Base-by-base conservation (phyloP, 495 filamentous ascomycete genomes). In the Aspergillus baeticus region DNA sequence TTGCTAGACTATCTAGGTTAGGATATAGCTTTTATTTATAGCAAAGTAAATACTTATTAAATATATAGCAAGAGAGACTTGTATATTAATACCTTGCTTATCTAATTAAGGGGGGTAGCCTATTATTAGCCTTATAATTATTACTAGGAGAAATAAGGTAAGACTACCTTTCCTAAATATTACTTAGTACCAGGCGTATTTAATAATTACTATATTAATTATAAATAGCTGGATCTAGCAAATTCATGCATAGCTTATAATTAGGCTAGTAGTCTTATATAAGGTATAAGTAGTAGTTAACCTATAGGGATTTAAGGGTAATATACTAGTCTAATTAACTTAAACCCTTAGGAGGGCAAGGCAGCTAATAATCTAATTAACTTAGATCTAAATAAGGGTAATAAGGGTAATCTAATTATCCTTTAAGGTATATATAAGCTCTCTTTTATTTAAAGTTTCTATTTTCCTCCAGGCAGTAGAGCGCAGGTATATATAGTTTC, bases 201-300 rank as follows among this genome's bases (percentile, higher is more conserved):
- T 34, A 49, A 42, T 1, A 49, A 49, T 53, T 48, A 48, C 26
- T 59, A 49, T 43, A 49, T 22, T 42, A 59, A 59, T 21, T 59
- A 35, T 49, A 59, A 59, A 48, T 59, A 42, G 56, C 56, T 49
- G 5, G 56, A 59, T 22, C n/a, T 34, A 29, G 56, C 34, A 11
- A 33, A 1, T 38, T 18, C 14, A 2, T 59, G 56, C 49, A 53
- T 49, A 13, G 42, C 54, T 15, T 39, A 31, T 17, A 48, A 58
- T 34, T 38, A 46, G 26, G 10, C n/a, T 20, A 52, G 55, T 47
- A 17, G 7, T 4, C 8, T 21, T n/a, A n/a, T n/a, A n/a, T n/a
- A n/a, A n/a, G n/a, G n/a, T n/a, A n/a, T n/a, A n/a, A n/a, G n/a
- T n/a, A 34, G 33, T 18, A 17, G 35, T 21, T 14, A 6, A 23